Conservation (phyloP, 1,284 basidiomycete genomes). For the Pascua sp. region DNA sequence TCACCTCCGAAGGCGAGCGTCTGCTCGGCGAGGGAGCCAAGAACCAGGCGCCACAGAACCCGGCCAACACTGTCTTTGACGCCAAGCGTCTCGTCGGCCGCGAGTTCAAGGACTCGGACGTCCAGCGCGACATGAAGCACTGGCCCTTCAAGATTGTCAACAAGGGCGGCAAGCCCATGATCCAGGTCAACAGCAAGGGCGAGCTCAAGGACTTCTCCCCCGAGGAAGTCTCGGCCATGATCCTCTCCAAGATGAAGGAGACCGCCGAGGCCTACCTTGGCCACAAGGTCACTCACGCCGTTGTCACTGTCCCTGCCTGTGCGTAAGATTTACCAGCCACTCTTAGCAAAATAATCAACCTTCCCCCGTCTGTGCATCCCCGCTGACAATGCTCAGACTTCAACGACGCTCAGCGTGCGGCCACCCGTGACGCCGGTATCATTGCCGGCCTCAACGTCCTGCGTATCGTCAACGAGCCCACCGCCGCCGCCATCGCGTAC, state of each 20-base stretch:
- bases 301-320: constrained; percentile 61
- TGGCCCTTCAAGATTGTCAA: constrained; percentile 75
- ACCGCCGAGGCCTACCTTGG: constrained; percentile 96
- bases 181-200: constrained; percentile 80
- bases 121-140: constrained; percentile 67
- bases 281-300: constrained; percentile 74
- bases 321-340: constrained; percentile 7
- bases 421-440: constrained; percentile 94
- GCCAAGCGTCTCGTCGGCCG: constrained; percentile 88
- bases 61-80: constrained; percentile 93
- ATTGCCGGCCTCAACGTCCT: constrained; percentile 96
- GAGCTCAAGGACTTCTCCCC: constrained; percentile 86
- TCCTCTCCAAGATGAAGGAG: constrained; percentile 97
- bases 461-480: constrained; percentile 98
- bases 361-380: constrained; percentile 38
- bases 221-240: constrained; percentile 97
- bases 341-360: neutral
- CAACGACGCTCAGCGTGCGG: constrained; percentile 98
- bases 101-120: constrained; percentile 62
- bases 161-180: constrained; percentile 79
- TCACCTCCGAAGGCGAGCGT: constrained; percentile 77
- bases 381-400: constrained; percentile 94
- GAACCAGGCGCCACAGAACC: constrained; percentile 77
- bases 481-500: constrained; percentile 95
- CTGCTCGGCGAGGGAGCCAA: constrained; percentile 81